Base-by-base conservation (phyloP, 345 rosid species). In the Dipteronia sinensis region DNA sequence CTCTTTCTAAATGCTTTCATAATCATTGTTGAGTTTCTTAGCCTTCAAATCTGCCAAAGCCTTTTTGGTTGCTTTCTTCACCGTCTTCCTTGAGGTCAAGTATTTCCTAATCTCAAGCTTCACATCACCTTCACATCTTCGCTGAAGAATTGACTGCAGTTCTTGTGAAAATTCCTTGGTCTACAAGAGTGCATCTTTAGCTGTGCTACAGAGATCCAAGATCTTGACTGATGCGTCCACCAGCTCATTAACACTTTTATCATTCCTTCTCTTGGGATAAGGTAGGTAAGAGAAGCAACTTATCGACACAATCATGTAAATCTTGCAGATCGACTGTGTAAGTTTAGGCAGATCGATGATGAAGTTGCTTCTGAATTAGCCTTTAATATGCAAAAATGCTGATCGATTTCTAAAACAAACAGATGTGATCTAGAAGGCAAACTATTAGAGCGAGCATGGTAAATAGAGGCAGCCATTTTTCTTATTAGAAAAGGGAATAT, bases 1-100 rank as follows among this genome's bases (percentile, higher is more conserved):
- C 27, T 27, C 27, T 27, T 27, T 27, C 27, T 0, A 27, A 27
- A 27, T 27, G 27, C 27, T 27, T 27, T 27, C 42, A 38, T 38
- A 3, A 6, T 38, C 42, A 38, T 6, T 38, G 42, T 38, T 6
- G 42, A 38, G 42, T 38, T 38, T 38, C 63, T 68, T 3, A 16
- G 15, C 64, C 71, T 84, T 74, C 71, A 83, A 73, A 31, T 16
- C 70, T 76, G 72, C 82, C 61, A 80, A 22, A 65, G 79, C 81
- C 78, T 83, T 89, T 20, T 78, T 82, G 76, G 85, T 75, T 70
- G 85, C 76, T 71, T 82, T 88, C 72, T 82, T 87, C 53, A 80
- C 75, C 1, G 61, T 63, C 71, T 81, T 86, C 83, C 91, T 87
- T 9, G 80, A 75, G 79, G 84, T 71, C 19, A 83, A 38, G 82